These are phyloP conservation scores for Neospora caninum DNA, from an alignment of 169 alveolate genomes.

Conservation along the genomic window DNA sequence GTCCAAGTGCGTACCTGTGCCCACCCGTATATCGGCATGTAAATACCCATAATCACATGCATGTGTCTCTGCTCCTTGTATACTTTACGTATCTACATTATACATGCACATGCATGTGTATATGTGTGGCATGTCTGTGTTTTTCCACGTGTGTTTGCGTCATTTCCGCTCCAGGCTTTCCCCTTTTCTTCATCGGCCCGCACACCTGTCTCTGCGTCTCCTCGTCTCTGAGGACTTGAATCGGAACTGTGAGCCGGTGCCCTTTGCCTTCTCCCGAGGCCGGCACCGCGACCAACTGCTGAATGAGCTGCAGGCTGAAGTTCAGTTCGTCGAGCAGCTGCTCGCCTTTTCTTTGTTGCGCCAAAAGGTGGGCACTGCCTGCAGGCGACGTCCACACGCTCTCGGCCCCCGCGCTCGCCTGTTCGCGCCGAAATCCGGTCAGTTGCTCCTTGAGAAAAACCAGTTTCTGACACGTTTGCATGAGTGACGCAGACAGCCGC, in stretches of 20 bases:
- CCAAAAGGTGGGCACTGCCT: not conserved
- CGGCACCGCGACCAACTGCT: not conserved
- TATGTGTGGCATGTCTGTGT: no score
- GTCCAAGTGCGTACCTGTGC: no score
- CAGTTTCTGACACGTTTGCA: not conserved
- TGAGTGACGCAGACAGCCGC: not conserved
- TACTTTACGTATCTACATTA: no score
- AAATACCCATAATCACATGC: no score
- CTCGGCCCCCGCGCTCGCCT: not conserved
- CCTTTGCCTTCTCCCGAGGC: not conserved
- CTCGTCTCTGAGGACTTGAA: not conserved
- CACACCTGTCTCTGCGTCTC: not conserved
- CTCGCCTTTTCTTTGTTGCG: not conserved
- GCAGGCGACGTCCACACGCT: not conserved
- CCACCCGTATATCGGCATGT: no score
- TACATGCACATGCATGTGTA: no score
- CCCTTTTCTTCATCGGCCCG: not conserved
- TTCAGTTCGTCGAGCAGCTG: not conserved
- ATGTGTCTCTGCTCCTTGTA: no score
- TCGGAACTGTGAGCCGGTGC: not conserved
- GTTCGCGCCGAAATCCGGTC: not conserved
- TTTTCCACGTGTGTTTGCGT: no score
- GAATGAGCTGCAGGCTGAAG: not conserved
- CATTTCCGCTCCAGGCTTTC: no score
- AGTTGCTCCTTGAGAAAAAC: not conserved